A percentile compares a stretch with the other conserved stretches of the same genome.
Conservation (phyloP, 192 early-diverging fungal genomes). For the Ramicandelaber brevisporus region DNA sequence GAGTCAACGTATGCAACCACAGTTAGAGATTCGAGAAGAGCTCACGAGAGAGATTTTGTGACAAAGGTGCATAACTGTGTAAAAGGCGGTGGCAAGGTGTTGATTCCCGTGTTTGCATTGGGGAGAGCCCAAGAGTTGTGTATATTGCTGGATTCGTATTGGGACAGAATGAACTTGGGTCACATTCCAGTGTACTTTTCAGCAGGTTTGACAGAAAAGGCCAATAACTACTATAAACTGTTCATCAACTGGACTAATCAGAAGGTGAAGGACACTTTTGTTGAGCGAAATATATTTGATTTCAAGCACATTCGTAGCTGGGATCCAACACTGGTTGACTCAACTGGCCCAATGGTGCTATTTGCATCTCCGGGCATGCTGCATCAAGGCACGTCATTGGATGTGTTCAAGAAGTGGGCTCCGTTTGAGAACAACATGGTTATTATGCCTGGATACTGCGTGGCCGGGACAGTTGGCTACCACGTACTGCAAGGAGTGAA, state of each 20-base stretch:
- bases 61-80: conserved; percentile 68
- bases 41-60: conserved; percentile 80
- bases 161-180: conserved; percentile 77
- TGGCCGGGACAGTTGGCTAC: conserved; percentile 84
- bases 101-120: conserved; percentile 95
- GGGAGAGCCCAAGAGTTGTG: conserved; percentile 94
- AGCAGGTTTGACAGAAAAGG: conserved; percentile 76
- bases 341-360: conserved; percentile 78
- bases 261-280: conserved; percentile 83
- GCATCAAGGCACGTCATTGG: conserved; percentile 83
- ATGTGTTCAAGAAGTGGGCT: conserved; percentile 91
- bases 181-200: conserved; percentile 88
- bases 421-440: conserved; percentile 81
- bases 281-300: conserved; percentile 88
- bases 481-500: conserved; percentile 79
- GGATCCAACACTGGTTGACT: conserved; percentile 36
- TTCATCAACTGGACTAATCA: conserved; percentile 98
- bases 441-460: conserved; percentile 95
- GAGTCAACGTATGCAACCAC: conserved; percentile 95
- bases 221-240: conserved; percentile 89
- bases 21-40: conserved; percentile 77
- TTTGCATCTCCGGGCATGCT: conserved; percentile 98
- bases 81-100: conserved; percentile 52
- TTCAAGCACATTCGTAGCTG: conserved; percentile 81
- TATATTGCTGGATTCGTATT: conserved; percentile 83